Base-by-base conservation (phyloP, 495 filamentous ascomycete species). In the Haplographium delicatum region DNA sequence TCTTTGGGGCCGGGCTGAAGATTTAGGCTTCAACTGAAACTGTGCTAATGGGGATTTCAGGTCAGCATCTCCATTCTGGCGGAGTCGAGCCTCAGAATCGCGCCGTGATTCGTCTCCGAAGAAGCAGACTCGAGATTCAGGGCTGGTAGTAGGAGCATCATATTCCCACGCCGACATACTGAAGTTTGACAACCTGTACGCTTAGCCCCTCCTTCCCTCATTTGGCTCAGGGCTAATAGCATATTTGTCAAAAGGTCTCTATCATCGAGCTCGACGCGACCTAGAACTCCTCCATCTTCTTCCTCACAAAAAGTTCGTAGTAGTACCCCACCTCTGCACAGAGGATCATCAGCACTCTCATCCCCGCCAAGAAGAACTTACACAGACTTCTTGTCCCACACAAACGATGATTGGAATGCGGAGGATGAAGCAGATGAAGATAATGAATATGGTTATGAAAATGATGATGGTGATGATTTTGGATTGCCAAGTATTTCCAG, bases 121-220 rank as follows among this genome's bases (percentile, higher is more conserved):
- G 42, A 72, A 67, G 56, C 83, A 75, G 62, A 66, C 71, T 33
- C 72, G 80, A 63, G 87, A 91, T 46, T 70, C 79, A 22, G 84
- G 76, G 50, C 79, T 89, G 28, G 87, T 98, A n/a, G 83, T 96
- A 35, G 93, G 93, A 47, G 93, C 93, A 45, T 84, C 91, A 38
- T 98, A 98, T 66, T 97, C 93, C 30, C 94, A 98, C 69, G 86
- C 90, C 26, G 90, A 95, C 69, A 88, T 95, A 59, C 73, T 95
- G 51, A 93, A 91, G 68, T 85, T 86, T 53, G 90, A 90, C 64
- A 77, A 79, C 20, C 54, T 52, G 47, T 47, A 44, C 24, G 27
- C 44, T 19, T 35, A 10, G n/a, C 42, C 20, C 18, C 24, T 22
- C 31, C 35, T 24, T 33, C 10, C 8, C 13, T 20, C 20, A 22